These are phyloP conservation scores for Colletotrichum sp. DNA, from an alignment of 2,329 filamentous ascomycete genomes.

Conservation along the genomic window DNA sequence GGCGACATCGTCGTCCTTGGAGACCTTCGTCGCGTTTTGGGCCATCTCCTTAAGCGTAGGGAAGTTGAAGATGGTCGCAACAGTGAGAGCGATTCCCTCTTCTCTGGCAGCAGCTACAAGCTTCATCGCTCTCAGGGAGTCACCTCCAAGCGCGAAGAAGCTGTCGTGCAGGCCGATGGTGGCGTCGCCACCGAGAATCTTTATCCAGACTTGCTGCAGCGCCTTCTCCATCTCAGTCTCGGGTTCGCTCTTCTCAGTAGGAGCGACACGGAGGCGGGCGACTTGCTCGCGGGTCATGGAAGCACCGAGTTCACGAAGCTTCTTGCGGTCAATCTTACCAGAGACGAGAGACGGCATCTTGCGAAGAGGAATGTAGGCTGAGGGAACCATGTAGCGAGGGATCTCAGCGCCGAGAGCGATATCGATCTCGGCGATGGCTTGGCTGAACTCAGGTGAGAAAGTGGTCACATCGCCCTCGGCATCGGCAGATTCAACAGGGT, in stretches of 20 bases:
- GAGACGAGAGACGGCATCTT: constrained; percentile 53
- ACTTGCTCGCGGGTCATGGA: constrained; percentile 46
- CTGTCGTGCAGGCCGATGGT: constrained; percentile 42
- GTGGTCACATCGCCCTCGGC: constrained; percentile 26
- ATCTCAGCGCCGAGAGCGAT: constrained; percentile 36
- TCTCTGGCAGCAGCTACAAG: constrained; percentile 49
- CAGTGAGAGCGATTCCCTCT: constrained; percentile 43
- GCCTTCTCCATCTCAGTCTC: constrained; percentile 42
- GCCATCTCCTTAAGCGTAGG: constrained; percentile 51
- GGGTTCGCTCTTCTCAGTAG: constrained; percentile 38
- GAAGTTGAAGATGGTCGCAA: constrained; percentile 50
- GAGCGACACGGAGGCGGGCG: constrained; percentile 33
- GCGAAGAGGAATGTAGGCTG: constrained; percentile 48
- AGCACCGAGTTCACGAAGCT: constrained; percentile 48
- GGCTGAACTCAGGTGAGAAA: constrained; percentile 36
- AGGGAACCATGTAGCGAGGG: constrained; percentile 53
- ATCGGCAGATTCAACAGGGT: constrained; percentile 27
- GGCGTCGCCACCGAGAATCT: constrained; percentile 38
- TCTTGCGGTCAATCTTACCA: constrained; percentile 55
- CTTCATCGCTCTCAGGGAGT: constrained; percentile 58
- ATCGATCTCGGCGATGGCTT: constrained; percentile 35
- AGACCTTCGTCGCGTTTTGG: constrained; percentile 31
- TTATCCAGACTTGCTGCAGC: constrained; percentile 40
- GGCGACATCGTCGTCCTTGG: constrained; percentile 17
- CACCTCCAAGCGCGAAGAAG: constrained; percentile 55